Conservation (phyloP, 2,329 filamentous ascomycete species). For the Ceratocystis cacaofunesta region DNA sequence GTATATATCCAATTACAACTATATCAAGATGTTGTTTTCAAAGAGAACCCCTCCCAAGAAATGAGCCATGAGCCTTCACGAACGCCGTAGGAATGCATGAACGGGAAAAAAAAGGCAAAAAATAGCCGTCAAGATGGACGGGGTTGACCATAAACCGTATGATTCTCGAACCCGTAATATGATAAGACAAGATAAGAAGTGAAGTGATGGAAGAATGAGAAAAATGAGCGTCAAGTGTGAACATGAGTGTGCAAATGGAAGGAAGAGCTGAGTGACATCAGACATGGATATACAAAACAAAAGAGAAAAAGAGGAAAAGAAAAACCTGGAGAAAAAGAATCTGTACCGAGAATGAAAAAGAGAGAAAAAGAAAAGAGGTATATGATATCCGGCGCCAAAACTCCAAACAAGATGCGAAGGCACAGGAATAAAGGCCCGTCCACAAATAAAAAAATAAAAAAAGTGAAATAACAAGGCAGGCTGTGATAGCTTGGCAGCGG, state of each 20-base stretch:
- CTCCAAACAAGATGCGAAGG: conserved; percentile 12
- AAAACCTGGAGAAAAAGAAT: background rate
- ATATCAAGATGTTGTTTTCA: background rate
- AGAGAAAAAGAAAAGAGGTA: background rate
- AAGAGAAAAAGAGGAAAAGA: background rate
- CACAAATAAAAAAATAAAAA: background rate
- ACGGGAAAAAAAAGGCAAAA: background rate
- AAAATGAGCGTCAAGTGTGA: background rate
- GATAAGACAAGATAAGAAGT: background rate
- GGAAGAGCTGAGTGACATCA: background rate
- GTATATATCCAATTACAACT: background rate
- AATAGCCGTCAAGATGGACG: background rate
- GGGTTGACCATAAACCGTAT: background rate
- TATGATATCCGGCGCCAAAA: conserved; percentile 10
- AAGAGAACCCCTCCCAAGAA: background rate
- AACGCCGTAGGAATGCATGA: background rate
- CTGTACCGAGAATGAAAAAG: background rate
- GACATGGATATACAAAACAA: background rate
- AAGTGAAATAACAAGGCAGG: background rate
- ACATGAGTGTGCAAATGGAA: background rate
- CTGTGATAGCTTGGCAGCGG: background rate
- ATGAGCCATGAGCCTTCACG: background rate
- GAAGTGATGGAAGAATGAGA: background rate
- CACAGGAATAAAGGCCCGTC: conserved; percentile 8
- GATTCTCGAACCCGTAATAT: background rate